Percentiles rank a stretch among this genome's conserved stretches.
Conservation (phyloP, 225 moss, liverwort and hornwort genomes). For the Neckera pumila region DNA sequence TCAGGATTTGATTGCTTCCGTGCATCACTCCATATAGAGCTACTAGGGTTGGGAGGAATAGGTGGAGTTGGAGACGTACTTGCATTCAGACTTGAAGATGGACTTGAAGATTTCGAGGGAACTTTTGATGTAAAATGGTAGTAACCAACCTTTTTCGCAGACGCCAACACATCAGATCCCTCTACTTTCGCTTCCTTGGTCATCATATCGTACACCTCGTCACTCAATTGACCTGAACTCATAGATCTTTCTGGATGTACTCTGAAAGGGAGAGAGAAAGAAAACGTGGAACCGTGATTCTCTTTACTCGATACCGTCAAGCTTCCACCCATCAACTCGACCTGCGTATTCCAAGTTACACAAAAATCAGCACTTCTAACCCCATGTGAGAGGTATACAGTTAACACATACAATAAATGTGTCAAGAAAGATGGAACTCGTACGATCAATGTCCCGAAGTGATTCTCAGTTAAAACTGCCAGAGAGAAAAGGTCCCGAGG, state of each 20-base stretch:
- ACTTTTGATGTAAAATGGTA: slow-evolving; percentile 28
- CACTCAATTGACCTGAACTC: slow-evolving; percentile 25
- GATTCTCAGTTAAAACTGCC: background rate
- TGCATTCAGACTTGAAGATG: background rate
- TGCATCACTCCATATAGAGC: background rate
- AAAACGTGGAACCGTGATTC: slow-evolving; percentile 58
- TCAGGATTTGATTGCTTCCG: background rate
- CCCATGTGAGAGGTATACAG: background rate
- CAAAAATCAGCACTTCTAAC: background rate
- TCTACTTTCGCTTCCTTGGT: slow-evolving; percentile 12
- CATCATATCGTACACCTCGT: slow-evolving; percentile 39
- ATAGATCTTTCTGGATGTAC: slow-evolving; percentile 22
- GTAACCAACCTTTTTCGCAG: slow-evolving; percentile 29
- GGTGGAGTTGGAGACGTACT: background rate
- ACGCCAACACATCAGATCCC: slow-evolving; percentile 5
- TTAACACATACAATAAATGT: background rate
- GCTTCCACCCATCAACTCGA: slow-evolving; percentile 75
- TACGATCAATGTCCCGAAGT: background rate
- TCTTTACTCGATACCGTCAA: slow-evolving; percentile 62
- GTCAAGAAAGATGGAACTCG: background rate
- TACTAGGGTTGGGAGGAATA: background rate
- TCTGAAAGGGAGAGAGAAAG: slow-evolving; percentile 57
- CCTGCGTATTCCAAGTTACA: slow-evolving; percentile 18
- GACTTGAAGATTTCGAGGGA: background rate
- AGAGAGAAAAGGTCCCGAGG: background rate